Conservation (phyloP, 345 rosid species). For the Pistacia integerrima region DNA sequence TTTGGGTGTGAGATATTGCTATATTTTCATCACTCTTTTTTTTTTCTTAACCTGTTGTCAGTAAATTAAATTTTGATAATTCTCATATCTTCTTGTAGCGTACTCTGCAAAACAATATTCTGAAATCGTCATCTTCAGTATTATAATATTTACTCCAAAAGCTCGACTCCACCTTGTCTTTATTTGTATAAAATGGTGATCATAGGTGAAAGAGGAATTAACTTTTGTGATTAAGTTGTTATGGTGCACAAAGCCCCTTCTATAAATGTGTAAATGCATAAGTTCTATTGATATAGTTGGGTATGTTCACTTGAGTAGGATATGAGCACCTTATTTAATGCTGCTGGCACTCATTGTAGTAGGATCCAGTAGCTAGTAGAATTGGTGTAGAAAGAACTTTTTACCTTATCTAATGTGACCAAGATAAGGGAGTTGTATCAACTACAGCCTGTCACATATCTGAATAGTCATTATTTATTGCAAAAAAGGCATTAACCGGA, state of each 20-base stretch:
- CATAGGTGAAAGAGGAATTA: not conserved
- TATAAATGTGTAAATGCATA: not conserved
- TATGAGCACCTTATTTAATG: not conserved
- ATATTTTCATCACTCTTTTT: not conserved
- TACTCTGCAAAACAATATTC: not conserved
- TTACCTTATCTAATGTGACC: not conserved
- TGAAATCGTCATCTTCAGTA: not conserved
- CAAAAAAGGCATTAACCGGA: not conserved
- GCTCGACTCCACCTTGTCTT: not conserved
- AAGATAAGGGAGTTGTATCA: not conserved
- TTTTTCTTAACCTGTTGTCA: not conserved
- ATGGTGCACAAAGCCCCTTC: not conserved
- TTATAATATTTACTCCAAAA: not conserved
- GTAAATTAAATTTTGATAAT: not conserved
- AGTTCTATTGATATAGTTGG: not conserved
- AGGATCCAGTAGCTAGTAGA: not conserved
- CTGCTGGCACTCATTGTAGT: not conserved
- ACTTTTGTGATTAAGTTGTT: not conserved
- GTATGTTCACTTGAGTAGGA: slow-evolving; percentile 1
- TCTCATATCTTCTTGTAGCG: not conserved
- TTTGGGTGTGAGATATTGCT: not conserved
- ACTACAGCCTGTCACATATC: not conserved
- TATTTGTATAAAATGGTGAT: not conserved
- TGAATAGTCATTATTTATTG: not conserved
- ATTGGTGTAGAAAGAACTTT: not conserved